Conservation (phyloP, 768 basidiomycete species). For the Boletus tomentosulus region DNA sequence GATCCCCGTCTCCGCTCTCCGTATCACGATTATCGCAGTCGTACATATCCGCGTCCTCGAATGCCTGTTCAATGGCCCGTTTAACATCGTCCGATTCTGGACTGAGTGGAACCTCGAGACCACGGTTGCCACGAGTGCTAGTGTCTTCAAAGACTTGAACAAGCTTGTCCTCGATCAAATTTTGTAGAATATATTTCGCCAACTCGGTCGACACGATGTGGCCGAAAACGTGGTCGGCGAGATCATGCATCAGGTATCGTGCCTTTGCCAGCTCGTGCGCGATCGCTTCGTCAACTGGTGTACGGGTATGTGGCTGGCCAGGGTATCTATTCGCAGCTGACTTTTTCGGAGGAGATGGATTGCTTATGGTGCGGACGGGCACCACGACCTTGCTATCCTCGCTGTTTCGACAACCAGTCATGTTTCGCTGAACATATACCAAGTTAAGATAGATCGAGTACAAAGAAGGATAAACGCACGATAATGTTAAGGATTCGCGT, state of each 20-base stretch:
- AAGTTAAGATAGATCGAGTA: background rate
- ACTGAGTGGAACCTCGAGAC: background rate
- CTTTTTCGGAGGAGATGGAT: no score
- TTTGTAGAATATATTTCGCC: background rate
- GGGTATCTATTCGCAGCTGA: no score
- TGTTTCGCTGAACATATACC: no score
- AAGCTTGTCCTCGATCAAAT: background rate
- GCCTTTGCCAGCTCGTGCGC: slow-evolving; percentile 6
- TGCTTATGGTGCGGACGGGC: no score
- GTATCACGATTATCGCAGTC: background rate
- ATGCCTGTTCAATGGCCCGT: background rate
- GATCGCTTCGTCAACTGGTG: background rate
- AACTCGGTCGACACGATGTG: background rate
- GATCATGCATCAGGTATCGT: background rate
- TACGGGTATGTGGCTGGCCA: background rate
- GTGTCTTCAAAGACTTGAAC: background rate
- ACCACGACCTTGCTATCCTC: no score
- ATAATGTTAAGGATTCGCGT: background rate
- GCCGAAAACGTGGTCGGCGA: no score
- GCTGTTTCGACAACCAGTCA: no score
- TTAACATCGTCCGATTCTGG: background rate
- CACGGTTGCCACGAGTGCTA: no score
- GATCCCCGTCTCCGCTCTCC: background rate
- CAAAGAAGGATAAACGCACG: background rate
- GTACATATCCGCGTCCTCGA: background rate